Evolutionary conservation across 371 early-diverging fungal species (phyloP), one percentile per base, ranked within the genome.

Genomic region (Lichtheimia corymbifera): DNA sequence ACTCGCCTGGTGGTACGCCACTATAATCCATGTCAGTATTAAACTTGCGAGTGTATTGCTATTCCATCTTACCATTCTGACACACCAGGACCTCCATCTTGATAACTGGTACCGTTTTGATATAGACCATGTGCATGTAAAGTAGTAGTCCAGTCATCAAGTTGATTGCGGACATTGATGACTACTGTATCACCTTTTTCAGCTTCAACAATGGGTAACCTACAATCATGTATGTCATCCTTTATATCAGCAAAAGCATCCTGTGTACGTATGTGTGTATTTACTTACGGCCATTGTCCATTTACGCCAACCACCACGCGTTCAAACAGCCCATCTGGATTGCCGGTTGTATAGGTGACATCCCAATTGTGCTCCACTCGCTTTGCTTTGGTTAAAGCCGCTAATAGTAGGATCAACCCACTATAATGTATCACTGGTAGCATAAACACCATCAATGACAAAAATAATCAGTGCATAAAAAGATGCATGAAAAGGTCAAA

Each of bases 41-140:
- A 18, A 12, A 2, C 5, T n/a, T 11, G 13, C 2, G 22, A 22
- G 22, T 18, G n/a, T 27, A 15, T 27, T 12, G 22, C 3, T 50
- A 0, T 40, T 9, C n/a, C 4, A 40, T 40, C 20, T 41, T 72
- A 79, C 76, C 84, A 89, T 65, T 89, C 85, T 25, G 88, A 89
- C 2, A 86, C 79, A 65, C 76, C 78, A 27, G 72, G 67, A 18
- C 86, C 86, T 24, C 90, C 89, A 66, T 92, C 91, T 66, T 82
- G 80, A 64, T 74, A 83, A 47, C 62, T 72, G 11, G 86, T 82
- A 4, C 77, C 82, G 14, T 76, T 78, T 70, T 90, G 90, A 49
- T 84, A 85, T 52, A 90, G 64, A n/a, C 93, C 92, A 68, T 93
- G 92, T 63, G 79, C 76, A 68, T 93, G 93, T 12, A 91, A 65